A percentile compares a stretch with the other conserved stretches of the same genome.
Evolutionary conservation across 805 yeast genomes (phyloP).

Genomic region (Kodamaea restingae): DNA sequence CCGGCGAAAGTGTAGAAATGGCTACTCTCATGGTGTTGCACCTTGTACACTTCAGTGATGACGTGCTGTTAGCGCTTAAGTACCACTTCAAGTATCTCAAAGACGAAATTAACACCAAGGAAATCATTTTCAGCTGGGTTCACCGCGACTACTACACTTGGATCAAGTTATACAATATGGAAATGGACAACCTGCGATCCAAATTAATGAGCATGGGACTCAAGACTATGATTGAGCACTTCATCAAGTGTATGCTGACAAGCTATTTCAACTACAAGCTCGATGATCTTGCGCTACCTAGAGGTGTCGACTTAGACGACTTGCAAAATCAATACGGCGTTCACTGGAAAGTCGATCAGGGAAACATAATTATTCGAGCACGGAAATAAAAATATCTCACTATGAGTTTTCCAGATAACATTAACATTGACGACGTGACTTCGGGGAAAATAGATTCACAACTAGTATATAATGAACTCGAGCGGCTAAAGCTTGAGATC

Average conservation of each 20-base stretch:
- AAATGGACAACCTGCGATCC: conserved; percentile 27
- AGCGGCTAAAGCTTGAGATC: conserved; percentile 39
- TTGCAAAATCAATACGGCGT: conserved; percentile 20
- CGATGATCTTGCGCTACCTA: conserved; percentile 26
- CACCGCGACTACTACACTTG: conserved; percentile 28
- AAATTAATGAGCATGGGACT: conserved; percentile 44
- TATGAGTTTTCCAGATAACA: conserved; percentile 26
- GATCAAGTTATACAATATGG: conserved; percentile 28
- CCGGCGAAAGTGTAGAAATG: conserved; percentile 37
- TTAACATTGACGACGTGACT: conserved; percentile 41
- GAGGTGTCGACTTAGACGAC: conserved; percentile 16
- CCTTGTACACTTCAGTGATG: conserved; percentile 36
- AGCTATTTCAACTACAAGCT: conserved; percentile 37
- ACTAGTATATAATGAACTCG: conserved; percentile 42
- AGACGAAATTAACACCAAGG: conserved; percentile 5
- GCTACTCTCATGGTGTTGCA: conserved; percentile 44
- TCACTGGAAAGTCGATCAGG: conserved; percentile 31
- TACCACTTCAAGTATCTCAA: conserved; percentile 25
- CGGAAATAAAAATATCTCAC: conserved; percentile 8
- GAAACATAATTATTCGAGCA: conserved; percentile 15
- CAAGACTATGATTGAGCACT: conserved; percentile 24
- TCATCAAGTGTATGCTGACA: conserved; percentile 26
- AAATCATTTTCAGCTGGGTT: conserved; percentile 23
- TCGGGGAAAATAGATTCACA: conserved; percentile 39
- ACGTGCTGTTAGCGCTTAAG: conserved; percentile 28